phyloP scores from a whole-genome alignment of 2,329 filamentous ascomycete species.

The Diaporthe sp. region DNA sequence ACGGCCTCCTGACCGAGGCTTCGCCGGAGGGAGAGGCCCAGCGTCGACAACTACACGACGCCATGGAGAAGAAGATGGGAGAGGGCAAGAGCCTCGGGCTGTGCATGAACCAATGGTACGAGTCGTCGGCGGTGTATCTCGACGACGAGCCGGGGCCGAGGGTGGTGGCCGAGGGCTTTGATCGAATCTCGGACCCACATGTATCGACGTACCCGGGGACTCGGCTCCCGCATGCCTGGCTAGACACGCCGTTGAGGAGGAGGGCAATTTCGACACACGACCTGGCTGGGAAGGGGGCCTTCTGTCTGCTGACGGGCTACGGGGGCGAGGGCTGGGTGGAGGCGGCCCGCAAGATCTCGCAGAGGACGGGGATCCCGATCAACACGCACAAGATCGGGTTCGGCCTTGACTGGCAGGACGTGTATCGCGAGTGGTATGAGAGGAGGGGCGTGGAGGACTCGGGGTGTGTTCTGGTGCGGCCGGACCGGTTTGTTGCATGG shows the following conservation, averaged over 20 bases:
- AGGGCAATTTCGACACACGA: slow-evolving; percentile 63
- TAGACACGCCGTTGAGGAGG: slow-evolving; percentile 55
- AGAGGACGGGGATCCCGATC: slow-evolving; percentile 56
- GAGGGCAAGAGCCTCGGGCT: slow-evolving; percentile 67
- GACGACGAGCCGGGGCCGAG: slow-evolving; percentile 45
- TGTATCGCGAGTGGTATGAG: slow-evolving; percentile 65
- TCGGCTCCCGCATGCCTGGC: slow-evolving; percentile 68
- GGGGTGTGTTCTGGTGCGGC: slow-evolving; percentile 65
- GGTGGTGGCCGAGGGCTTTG: slow-evolving; percentile 44
- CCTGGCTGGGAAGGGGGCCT: slow-evolving; percentile 63
- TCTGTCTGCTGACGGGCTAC: slow-evolving; percentile 60
- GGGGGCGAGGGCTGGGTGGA: slow-evolving; percentile 63
- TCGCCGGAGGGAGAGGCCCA: slow-evolving; percentile 52
- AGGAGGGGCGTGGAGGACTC: slow-evolving; percentile 64
- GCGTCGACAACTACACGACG: slow-evolving; percentile 54
- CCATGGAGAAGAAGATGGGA: slow-evolving; percentile 53
- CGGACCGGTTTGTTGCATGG: slow-evolving; percentile 67
- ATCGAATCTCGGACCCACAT: slow-evolving; percentile 55
- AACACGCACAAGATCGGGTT: slow-evolving; percentile 63
- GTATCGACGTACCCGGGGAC: slow-evolving; percentile 66
- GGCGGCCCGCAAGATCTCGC: slow-evolving; percentile 55
- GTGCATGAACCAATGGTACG: slow-evolving; percentile 69
- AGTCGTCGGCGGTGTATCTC: slow-evolving; percentile 55
- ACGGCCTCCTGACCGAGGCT: slow-evolving; percentile 53
- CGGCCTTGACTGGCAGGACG: slow-evolving; percentile 66